Evolutionary conservation across 1,284 basidiomycete species (phyloP).

Genomic region (Austroboletus novae-zelandiae): DNA sequence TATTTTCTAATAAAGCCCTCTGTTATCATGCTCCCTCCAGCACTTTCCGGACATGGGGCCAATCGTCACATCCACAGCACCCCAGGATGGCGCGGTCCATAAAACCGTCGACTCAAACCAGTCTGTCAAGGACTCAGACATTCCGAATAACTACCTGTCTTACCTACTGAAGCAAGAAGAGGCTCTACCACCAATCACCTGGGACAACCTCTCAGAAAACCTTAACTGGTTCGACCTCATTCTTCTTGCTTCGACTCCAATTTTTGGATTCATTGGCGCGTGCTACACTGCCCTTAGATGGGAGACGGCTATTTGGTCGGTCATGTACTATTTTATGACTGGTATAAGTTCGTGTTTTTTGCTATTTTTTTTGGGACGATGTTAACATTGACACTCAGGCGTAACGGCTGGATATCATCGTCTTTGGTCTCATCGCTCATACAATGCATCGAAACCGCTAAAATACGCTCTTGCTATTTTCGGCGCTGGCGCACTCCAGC

Average conservation of each 20-base stretch:
- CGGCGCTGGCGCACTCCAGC: slow-evolving; percentile 86
- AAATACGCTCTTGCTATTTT: slow-evolving; percentile 77
- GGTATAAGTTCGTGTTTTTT: slow-evolving; percentile 58
- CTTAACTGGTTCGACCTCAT: slow-evolving; percentile 67
- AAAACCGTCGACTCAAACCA: slow-evolving; percentile 8
- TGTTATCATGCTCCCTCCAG: too few relatives aligned
- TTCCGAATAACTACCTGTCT: slow-evolving; percentile 88
- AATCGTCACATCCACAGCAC: slow-evolving; percentile 25
- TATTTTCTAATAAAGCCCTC: too few relatives aligned
- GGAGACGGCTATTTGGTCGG: slow-evolving; percentile 70
- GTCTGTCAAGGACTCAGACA: slow-evolving; percentile 43
- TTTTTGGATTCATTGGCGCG: slow-evolving; percentile 69
- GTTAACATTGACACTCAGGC: slow-evolving; percentile 30
- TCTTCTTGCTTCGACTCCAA: slow-evolving; percentile 72
- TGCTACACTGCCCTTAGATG: slow-evolving; percentile 56
- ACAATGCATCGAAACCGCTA: slow-evolving; percentile 81
- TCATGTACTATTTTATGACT: slow-evolving; percentile 84
- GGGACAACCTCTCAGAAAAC: slow-evolving; percentile 66
- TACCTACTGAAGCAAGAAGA: slow-evolving; percentile 79
- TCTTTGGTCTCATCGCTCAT: slow-evolving; percentile 89
- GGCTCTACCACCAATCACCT: slow-evolving; percentile 73
- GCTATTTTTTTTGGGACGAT: not conserved
- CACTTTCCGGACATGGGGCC: slow-evolving; percentile 12
- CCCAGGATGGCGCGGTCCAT: slow-evolving; percentile 3
- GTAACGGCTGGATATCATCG: slow-evolving; percentile 87